Base-by-base conservation (phyloP, 495 filamentous ascomycete genomes). In the Usnea hakonensis region DNA sequence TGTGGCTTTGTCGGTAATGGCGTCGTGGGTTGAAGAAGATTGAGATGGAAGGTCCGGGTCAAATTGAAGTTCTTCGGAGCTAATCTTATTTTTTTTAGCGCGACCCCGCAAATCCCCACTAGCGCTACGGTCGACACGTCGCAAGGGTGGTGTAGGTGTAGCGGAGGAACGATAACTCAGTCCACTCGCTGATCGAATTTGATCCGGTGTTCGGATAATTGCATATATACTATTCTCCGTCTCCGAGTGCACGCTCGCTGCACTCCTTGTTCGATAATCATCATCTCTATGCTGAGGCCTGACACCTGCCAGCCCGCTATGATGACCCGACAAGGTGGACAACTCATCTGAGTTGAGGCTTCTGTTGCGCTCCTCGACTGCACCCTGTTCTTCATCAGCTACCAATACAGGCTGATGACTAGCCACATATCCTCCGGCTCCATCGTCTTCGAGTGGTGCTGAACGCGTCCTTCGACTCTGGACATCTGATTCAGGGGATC, bases 1-100 rank as follows among this genome's bases (percentile, higher is more conserved):
- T 75, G 90, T 91, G 81, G 90, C 87, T 82, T 91, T 90, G 81
- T 92, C 90, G 68, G 85, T 89, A 72, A 89, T 80, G 66, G 87
- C 85, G 71, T 90, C 86, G 77, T 85, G 84, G 68, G 81, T 84
- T 68, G 83, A 83, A 63, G 84, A 80, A 70, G 83, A 82, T 52
- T 79, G 75, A 71, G n/a, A 81, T 77, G 64, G 23, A 21, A 52
- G 35, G n/a, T 77, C 71, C 67, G 74, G 70, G 63, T 74, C 74
- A 62, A 72, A 72, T 66, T 72, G 70, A 48, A 62, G 37, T 36
- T 65, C 62, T 61, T 59, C 63, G 33, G 37, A 21, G 46, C 32
- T 57, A n/a, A n/a, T n/a, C 59, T 70, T 68, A 43, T 63, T 58
- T 65, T 37, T 64, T 68, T 70, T 68, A 67, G 64, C 64, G 71